Evolutionary conservation across 1,139 yeast species (phyloP).

Genomic region (Saccharomyces hybrid): DNA sequence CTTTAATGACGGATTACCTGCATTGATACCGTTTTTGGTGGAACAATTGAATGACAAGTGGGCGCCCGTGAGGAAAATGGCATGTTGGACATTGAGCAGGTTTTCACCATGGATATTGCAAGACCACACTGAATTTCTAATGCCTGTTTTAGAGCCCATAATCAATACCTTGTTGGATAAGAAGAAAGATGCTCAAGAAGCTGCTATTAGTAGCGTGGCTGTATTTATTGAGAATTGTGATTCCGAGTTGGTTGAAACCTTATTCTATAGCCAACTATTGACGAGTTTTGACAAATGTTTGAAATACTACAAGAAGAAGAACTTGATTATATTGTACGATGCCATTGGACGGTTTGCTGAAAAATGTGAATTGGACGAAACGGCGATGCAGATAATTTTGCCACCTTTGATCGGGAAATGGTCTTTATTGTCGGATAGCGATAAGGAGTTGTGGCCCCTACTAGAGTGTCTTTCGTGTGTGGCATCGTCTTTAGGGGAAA

Average conservation of each 20-base stretch:
- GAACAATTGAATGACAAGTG: slow-evolving; percentile 68
- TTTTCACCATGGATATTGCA: slow-evolving; percentile 74
- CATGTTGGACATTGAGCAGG: slow-evolving; percentile 92
- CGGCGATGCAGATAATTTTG: slow-evolving; percentile 51
- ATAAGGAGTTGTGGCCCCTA: slow-evolving; percentile 81
- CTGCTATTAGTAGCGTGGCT: slow-evolving; percentile 84
- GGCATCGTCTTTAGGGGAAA: slow-evolving; percentile 77
- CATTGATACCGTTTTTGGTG: slow-evolving; percentile 75
- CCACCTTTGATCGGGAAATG: slow-evolving; percentile 81
- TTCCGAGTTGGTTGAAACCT: slow-evolving; percentile 44
- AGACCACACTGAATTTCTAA: slow-evolving; percentile 61
- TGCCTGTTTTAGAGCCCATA: slow-evolving; percentile 71
- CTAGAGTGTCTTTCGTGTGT: slow-evolving; percentile 88
- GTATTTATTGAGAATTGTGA: slow-evolving; percentile 76
- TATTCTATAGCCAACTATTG: slow-evolving; percentile 55
- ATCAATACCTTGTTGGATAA: slow-evolving; percentile 68
- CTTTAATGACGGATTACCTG: slow-evolving; percentile 66
- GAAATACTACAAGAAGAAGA: slow-evolving; percentile 68
- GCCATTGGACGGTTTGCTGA: slow-evolving; percentile 90
- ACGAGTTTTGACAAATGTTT: slow-evolving; percentile 69
- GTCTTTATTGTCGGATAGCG: slow-evolving; percentile 66
- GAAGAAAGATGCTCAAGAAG: slow-evolving; percentile 88
- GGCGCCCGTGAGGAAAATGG: slow-evolving; percentile 82
- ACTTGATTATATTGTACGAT: slow-evolving; percentile 74
- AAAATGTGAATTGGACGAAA: slow-evolving; percentile 48